Percentiles rank a stretch among this genome's conserved stretches.
Evolutionary conservation across 2,329 filamentous ascomycete genomes (phyloP).

Genomic region (Diaporthe capsici): DNA sequence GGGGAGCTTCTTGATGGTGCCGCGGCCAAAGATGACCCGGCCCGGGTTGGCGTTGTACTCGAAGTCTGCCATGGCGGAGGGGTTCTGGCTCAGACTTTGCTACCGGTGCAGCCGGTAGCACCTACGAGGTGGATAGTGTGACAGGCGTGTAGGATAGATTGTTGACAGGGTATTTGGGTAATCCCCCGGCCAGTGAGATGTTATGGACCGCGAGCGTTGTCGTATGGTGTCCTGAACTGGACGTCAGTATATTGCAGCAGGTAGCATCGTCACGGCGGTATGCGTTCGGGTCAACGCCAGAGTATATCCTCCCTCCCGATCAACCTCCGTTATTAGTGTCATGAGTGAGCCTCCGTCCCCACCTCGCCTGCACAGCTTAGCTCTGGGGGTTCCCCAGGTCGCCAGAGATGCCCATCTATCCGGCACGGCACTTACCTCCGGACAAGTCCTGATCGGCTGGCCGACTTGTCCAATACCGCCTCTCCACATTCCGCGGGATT

Average conservation of each 20-base stretch:
- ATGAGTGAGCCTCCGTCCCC: not conserved
- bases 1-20: constrained; percentile 62
- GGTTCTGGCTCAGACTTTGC: not conserved
- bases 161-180: not conserved
- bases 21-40: constrained; percentile 68
- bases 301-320: not conserved
- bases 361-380: not conserved
- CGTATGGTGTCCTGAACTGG: not conserved
- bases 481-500: constrained; percentile 25
- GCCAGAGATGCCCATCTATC: not conserved
- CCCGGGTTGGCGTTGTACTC: constrained; percentile 66
- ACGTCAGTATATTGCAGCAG: not conserved
- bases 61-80: constrained; percentile 61
- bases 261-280: not conserved
- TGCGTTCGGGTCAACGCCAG: not conserved
- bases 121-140: not conserved
- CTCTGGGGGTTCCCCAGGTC: not conserved
- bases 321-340: not conserved
- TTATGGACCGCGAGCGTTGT: not conserved
- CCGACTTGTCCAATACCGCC: not conserved
- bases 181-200: not conserved
- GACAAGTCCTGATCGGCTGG: not conserved
- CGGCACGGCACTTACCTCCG: not conserved
- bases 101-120: not conserved
- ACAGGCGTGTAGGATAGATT: not conserved